phyloP scores from a whole-genome alignment of 495 filamentous ascomycete species.

The Oidiodendron maius region DNA sequence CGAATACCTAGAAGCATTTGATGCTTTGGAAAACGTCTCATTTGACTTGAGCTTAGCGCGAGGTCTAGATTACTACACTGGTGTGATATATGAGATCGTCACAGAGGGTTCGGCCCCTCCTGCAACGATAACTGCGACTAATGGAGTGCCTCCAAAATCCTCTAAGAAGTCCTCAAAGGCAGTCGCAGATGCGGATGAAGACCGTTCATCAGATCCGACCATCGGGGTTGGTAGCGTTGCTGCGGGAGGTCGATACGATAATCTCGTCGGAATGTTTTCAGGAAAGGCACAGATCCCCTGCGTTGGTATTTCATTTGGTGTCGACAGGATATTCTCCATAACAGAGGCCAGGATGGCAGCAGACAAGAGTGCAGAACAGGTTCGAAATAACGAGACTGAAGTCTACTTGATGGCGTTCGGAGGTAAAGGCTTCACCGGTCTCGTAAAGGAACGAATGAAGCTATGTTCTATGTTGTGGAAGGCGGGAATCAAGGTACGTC shows the following conservation, averaged over 20 bases:
- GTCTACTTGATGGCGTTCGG: constrained; percentile 92
- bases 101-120: constrained; percentile 74
- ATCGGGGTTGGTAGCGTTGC: constrained; percentile 83
- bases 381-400: constrained; percentile 69
- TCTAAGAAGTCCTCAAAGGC: constrained; percentile 37
- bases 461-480: constrained; percentile 70
- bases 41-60: constrained; percentile 81
- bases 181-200: constrained; percentile 59
- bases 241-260: constrained; percentile 88
- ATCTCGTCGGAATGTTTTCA: constrained; percentile 87
- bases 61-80: constrained; percentile 91
- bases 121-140: constrained; percentile 14
- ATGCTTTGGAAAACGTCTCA: constrained; percentile 62
- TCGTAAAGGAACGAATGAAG: constrained; percentile 75
- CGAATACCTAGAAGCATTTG: constrained; percentile 72
- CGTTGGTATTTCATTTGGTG: constrained; percentile 90
- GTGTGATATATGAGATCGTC: constrained; percentile 87
- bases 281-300: constrained; percentile 83
- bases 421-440: constrained; percentile 76
- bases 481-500: constrained; percentile 64
- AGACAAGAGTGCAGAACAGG: constrained; percentile 36
- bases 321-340: constrained; percentile 92
- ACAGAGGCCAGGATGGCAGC: constrained; percentile 68
- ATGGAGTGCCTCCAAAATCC: constrained; percentile 35
- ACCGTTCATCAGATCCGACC: constrained; percentile 75